phyloP scores from a whole-genome alignment of 495 filamentous ascomycete genomes.

The Rhizodiscina lignyota region DNA sequence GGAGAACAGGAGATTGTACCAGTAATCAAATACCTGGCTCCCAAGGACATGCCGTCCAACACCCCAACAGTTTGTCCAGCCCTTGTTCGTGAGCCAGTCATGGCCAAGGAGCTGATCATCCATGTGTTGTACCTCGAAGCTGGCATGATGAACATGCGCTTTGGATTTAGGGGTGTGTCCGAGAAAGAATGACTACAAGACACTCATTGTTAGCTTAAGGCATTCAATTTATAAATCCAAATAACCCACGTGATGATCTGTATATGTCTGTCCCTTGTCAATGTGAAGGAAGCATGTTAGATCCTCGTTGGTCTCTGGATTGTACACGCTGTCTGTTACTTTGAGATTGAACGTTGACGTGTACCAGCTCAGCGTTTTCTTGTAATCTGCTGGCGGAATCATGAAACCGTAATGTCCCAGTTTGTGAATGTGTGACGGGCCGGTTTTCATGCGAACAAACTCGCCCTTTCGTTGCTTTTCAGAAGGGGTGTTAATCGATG shows the following conservation, averaged over 20 bases:
- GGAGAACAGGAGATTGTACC: no score
- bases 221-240: constrained; percentile 18
- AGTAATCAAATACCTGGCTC: constrained; percentile 55
- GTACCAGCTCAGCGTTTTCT: constrained; percentile 42
- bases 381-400: constrained; percentile 34
- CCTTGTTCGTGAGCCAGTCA: constrained; percentile 46
- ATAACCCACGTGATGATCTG: constrained; percentile 66
- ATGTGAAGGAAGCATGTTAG: constrained; percentile 48
- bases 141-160: constrained; percentile 52
- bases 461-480: constrained; percentile 20
- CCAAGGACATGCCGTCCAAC: constrained; percentile 53
- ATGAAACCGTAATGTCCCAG: constrained; percentile 57
- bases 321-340: constrained; percentile 36
- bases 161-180: constrained; percentile 20
- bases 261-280: constrained; percentile 38
- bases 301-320: constrained; percentile 23
- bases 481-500: constrained; percentile 27
- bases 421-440: constrained; percentile 57
- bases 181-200: constrained; percentile 10
- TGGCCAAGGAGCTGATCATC: constrained; percentile 61
- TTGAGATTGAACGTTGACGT: constrained; percentile 50
- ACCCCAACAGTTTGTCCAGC: constrained; percentile 55
- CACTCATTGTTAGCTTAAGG: no score
- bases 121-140: constrained; percentile 62
- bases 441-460: constrained; percentile 24